phyloP scores from a whole-genome alignment of 2,329 filamentous ascomycete species.

The Penicillium psychrosexuale region DNA sequence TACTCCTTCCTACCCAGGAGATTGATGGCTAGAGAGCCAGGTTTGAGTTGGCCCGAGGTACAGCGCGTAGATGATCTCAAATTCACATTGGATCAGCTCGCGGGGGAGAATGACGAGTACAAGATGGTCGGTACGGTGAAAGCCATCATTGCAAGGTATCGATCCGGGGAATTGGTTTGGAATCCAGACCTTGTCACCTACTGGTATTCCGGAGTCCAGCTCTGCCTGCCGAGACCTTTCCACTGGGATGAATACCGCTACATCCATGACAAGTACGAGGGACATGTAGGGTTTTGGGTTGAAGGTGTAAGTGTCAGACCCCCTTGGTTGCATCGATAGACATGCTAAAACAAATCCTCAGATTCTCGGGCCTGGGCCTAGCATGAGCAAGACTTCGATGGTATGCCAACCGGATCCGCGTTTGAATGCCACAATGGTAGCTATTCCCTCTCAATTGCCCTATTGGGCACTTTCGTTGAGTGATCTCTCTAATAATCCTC shows the following conservation, averaged over 20 bases:
- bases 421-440: not conserved
- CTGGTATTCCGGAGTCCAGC: not conserved
- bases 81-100: not conserved
- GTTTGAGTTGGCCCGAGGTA: not conserved
- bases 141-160: not conserved
- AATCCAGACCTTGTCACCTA: not conserved
- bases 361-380: not conserved
- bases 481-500: not conserved
- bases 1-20: not conserved
- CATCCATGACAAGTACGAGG: not conserved
- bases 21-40: not conserved
- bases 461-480: not conserved
- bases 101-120: not conserved
- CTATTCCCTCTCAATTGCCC: not conserved
- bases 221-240: conserved; percentile 1
- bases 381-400: not conserved
- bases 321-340: not conserved
- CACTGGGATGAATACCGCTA: not conserved
- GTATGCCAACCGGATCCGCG: not conserved
- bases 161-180: not conserved
- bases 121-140: not conserved
- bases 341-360: not conserved
- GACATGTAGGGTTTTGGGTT: conserved; percentile 1
- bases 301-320: not conserved
- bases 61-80: not conserved